These are phyloP conservation scores for Abrus pulchellus DNA, from an alignment of 306 rosid genomes.

Conservation along the genomic window DNA sequence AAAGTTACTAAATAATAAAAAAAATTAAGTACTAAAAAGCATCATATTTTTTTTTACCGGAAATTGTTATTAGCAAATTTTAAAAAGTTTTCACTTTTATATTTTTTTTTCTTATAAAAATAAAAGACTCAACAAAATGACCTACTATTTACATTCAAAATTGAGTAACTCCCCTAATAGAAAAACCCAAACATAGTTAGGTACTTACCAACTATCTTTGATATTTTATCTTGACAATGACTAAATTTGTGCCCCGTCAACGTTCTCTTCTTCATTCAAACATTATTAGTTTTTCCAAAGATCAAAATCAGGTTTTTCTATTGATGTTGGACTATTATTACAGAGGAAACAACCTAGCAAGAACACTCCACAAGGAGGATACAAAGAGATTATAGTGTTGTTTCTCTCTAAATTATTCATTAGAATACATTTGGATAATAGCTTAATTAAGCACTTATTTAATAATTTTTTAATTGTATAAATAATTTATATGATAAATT, in stretches of 20 bases:
- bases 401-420: neutral
- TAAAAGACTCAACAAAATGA: no score
- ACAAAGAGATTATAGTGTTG: conserved; percentile 1
- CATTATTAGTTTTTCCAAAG: neutral
- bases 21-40: no score
- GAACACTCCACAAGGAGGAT: neutral
- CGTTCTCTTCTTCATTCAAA: neutral
- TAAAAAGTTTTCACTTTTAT: no score
- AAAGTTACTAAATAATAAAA: no score
- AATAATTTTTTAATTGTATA: no score
- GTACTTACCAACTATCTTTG: conserved; percentile 1
- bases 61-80: no score
- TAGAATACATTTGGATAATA: no score
- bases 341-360: neutral
- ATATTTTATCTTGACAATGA: neutral
- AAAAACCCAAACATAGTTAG: neutral
- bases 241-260: neutral
- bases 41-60: no score
- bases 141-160: neutral
- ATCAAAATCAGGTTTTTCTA: neutral
- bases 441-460: no score
- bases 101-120: neutral
- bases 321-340: neutral
- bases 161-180: neutral
- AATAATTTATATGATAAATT: no score